Base-by-base conservation (phyloP, 257 asterid genomes). In the Forsythia suspensa region DNA sequence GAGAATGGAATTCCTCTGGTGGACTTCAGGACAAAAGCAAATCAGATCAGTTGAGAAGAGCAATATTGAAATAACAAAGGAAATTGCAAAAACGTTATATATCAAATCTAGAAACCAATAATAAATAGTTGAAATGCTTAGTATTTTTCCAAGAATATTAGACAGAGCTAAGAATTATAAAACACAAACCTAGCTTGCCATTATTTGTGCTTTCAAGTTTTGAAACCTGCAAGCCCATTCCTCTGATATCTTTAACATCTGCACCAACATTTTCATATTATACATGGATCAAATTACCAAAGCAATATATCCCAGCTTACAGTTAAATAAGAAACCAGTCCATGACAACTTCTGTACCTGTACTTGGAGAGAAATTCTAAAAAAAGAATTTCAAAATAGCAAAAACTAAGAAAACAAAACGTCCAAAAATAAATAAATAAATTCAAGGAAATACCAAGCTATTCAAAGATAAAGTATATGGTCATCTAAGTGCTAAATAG, bases 141-240 rank as follows among this genome's bases (percentile, higher is more conserved):
- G 18, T 44, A 42, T 72, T 79, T 52, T 21, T 73, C 52, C 82
- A 76, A 44, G 80, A 68, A 24, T 37, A 42, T 38, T 63, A 66
- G 42, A 65, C 24, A 10, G 57, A 73, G 73, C 73, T 20, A 69
- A 59, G 52, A 44, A 52, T 18, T 77, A 71, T 74, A 44, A 77
- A 41, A 69, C 51, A 51, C 87, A 73, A 80, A 93, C 99, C 98
- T 86, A 67, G 88, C 69, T 81, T 90, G 85, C 83, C 75, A 84
- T 70, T 89, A 75, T 89, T 90, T n/a, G 83, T 82, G 75, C 83
- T 91, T 90, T 93, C 96, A 76, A 96, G 99, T 86, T 96, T 96
- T 7, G 99, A 92, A 80, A 95, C 98, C 87, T 96, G 98, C 89
- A 96, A 86, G 85, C 98, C 98, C 96, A 93, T 83, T 75, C 99